phyloP scores from a whole-genome alignment of 1,284 basidiomycete genomes.

The Paramarasmius palmivorus region DNA sequence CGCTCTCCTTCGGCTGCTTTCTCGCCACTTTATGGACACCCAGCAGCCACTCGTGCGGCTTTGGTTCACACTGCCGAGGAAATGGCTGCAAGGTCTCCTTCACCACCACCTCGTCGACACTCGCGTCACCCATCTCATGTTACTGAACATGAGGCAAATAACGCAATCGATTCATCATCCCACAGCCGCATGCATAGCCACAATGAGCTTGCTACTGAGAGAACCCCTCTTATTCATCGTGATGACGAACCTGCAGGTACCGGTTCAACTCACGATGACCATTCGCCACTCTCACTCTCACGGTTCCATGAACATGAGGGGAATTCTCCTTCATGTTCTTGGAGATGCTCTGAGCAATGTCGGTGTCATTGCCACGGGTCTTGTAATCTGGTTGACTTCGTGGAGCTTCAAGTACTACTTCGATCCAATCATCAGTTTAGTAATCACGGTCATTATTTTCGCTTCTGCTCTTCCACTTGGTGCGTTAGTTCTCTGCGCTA shows the following conservation, averaged over 20 bases:
- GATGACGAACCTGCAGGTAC: background rate
- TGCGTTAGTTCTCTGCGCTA: conserved; percentile 37
- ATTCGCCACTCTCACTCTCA: conserved; percentile 20
- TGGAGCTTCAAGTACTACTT: conserved; percentile 88
- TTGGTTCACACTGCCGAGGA: conserved; percentile 89
- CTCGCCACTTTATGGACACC: conserved; percentile 71
- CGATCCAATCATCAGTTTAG: conserved; percentile 91
- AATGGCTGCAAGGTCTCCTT: conserved; percentile 60
- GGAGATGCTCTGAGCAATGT: conserved; percentile 98
- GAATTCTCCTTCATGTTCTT: conserved; percentile 91
- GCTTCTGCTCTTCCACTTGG: conserved; percentile 92
- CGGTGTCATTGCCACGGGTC: conserved; percentile 93
- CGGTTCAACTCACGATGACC: conserved; percentile 8
- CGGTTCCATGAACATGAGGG: conserved; percentile 97
- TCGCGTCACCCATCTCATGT: conserved; percentile 7
- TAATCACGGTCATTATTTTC: conserved; percentile 97
- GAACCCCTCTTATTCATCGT: conserved; percentile 37
- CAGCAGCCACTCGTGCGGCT: conserved; percentile 85
- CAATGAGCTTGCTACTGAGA: conserved; percentile 25
- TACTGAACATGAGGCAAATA: too few species aligned
- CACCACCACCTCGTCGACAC: conserved; percentile 39
- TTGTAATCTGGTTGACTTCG: conserved; percentile 85
- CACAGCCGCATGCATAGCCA: too few species aligned
- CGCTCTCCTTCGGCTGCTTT: conserved; percentile 36
- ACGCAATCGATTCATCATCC: too few species aligned